Evolutionary conservation across 306 rosid genomes (phyloP).

Genomic region (Ziziphus jujuba): DNA sequence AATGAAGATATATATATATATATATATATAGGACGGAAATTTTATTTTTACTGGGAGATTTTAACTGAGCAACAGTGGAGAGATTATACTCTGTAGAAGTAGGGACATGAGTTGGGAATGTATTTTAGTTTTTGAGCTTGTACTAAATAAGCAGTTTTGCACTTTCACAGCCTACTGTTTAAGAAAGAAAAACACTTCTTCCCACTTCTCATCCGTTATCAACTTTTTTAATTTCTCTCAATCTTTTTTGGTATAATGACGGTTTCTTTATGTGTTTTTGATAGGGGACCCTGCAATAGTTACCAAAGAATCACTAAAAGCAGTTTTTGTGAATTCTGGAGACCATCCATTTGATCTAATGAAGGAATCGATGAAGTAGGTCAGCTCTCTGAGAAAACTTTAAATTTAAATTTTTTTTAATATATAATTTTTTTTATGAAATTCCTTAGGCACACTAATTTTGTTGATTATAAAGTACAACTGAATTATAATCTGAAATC

Average conservation of each 20-base stretch:
- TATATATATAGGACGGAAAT: too few species aligned
- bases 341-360: conserved; percentile 33
- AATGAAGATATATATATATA: too few species aligned
- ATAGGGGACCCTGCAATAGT: conserved; percentile 42
- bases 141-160: background rate
- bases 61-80: background rate
- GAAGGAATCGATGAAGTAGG: conserved; percentile 37
- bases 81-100: background rate
- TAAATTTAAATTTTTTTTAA: conserved; percentile 12
- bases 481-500: background rate
- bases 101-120: background rate
- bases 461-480: background rate
- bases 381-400: conserved; percentile 15
- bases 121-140: background rate
- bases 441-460: conserved; percentile 1
- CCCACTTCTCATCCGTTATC: conserved; percentile 2
- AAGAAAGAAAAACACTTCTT: background rate
- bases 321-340: conserved; percentile 40
- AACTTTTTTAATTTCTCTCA: background rate
- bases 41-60: too few species aligned
- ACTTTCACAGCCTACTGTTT: background rate
- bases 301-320: conserved; percentile 28
- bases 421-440: background rate
- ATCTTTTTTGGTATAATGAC: conserved; percentile 4
- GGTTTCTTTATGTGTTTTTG: conserved; percentile 23